Evolutionary conservation across 495 filamentous ascomycete species (phyloP), one percentile per base, ranked within the genome.

Genomic region (Aspergillus nidulans): DNA sequence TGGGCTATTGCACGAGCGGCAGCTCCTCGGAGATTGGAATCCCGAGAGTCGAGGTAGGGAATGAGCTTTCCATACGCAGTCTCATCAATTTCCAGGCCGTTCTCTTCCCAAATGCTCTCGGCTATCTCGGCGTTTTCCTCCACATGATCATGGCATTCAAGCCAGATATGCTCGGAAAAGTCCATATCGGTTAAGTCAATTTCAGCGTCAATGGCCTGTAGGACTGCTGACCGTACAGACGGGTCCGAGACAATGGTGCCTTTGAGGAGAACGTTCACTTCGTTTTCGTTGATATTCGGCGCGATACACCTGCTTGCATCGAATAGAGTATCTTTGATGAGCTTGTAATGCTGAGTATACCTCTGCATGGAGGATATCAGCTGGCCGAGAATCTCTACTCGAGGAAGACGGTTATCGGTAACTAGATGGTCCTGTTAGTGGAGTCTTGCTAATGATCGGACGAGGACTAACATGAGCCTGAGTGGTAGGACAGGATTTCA

Each of bases 51-150:
- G 25, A 97, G 74, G 59, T 96, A 97, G 0, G 86, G 86, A 45
- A 94, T 75, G 59, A 91, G 84, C 53, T 75, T 77, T 45, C 71
- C 66, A 42, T 80, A 82, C 2, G 89, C 77, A 3, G 84, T 70
- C 4, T 85, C 77, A 49, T 85, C 78, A n/a, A 88, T 69, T 57
- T 91, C 74, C 44, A 98, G 82, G 1, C 80, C 87, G 65, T 92
- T 96, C 56, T 95, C 92, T 67, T 96, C 90, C 94, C 95, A 97
- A 32, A 97, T 97, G 0, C 88, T 82, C 24, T 80, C 80, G 1
- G 87, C 92, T 25, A 96, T 75, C 34, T 95, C 90, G 6, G 76
- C 79, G 60, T 97, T 97, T 63, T 97, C 94, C 12, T 90, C 84
- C 0, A 88, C 82, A 53, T 94, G 89, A 55, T 98, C 94, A 63